phyloP scores from a whole-genome alignment of 2,329 filamentous ascomycete genomes.

The Aotearoamyces nothofagi region DNA sequence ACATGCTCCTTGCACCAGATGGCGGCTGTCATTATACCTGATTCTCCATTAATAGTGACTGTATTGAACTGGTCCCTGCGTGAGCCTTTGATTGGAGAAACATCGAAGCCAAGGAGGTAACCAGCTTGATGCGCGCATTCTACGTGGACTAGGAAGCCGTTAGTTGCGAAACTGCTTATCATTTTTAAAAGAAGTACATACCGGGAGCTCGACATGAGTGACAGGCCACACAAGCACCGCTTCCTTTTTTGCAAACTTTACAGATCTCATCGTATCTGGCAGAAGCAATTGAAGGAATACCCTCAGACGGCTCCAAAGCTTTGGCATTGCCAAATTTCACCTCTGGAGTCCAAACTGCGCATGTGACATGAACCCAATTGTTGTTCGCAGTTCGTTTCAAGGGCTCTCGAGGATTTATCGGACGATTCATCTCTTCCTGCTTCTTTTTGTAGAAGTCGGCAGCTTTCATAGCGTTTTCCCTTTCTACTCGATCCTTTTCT shows the following conservation, averaged over 20 bases:
- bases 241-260: slow-evolving; percentile 63
- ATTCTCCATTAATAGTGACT: slow-evolving; percentile 68
- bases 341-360: slow-evolving; percentile 82
- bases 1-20: slow-evolving; percentile 87
- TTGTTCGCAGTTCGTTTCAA: slow-evolving; percentile 90
- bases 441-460: slow-evolving; percentile 70
- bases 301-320: slow-evolving; percentile 73
- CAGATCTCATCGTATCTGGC: slow-evolving; percentile 63
- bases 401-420: slow-evolving; percentile 71
- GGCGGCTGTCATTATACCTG: slow-evolving; percentile 67
- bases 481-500: slow-evolving; percentile 75
- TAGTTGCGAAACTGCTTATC: slow-evolving; percentile 1
- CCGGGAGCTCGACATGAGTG: slow-evolving; percentile 47
- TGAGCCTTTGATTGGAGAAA: slow-evolving; percentile 79
- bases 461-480: slow-evolving; percentile 65
- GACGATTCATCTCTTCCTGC: slow-evolving; percentile 73
- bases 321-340: slow-evolving; percentile 82
- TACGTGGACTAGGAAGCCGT: slow-evolving; percentile 45
- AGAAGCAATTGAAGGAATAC: slow-evolving; percentile 67
- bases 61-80: slow-evolving; percentile 67
- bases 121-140: slow-evolving; percentile 78
- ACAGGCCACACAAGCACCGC: slow-evolving; percentile 72
- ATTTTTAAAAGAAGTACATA: slow-evolving; percentile 13
- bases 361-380: slow-evolving; percentile 95
- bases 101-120: slow-evolving; percentile 78